Conservation (phyloP, 75 land plant genomes). For the Selaginella moellendorffii region DNA sequence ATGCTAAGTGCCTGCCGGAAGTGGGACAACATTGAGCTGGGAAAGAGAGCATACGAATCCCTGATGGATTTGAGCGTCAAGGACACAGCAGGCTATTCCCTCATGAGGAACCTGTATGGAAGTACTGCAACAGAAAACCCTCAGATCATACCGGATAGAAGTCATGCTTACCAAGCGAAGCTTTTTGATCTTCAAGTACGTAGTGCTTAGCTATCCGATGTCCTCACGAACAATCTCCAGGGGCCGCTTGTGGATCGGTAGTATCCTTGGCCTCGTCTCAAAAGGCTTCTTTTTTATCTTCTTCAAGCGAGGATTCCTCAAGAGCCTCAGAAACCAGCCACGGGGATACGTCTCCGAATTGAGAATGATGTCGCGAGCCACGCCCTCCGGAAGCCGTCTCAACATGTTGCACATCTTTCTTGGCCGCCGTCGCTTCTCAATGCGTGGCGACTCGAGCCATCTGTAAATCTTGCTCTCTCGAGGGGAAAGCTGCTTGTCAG, state of each 20-base stretch:
- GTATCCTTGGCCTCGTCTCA: background rate
- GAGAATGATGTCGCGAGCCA: background rate
- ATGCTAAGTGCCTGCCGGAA: background rate
- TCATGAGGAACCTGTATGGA: too few species aligned
- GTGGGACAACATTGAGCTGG: conserved; percentile 1
- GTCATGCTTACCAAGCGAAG: too few species aligned
- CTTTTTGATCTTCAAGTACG: too few species aligned
- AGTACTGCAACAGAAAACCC: too few species aligned
- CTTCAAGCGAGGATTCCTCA: background rate
- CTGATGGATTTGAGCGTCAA: too few species aligned
- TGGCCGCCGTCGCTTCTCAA: background rate
- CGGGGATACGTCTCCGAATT: background rate
- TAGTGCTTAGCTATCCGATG: too few species aligned
- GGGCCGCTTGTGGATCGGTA: background rate
- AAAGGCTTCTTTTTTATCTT: background rate
- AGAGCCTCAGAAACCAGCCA: background rate
- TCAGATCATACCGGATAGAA: too few species aligned
- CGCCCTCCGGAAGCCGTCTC: background rate
- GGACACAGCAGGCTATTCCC: too few species aligned
- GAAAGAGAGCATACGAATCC: background rate
- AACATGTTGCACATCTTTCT: background rate
- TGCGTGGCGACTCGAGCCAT: background rate
- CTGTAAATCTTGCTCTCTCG: background rate
- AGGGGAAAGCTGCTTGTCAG: background rate
- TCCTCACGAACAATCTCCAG: too few species aligned